Evolutionary conservation across 2,329 filamentous ascomycete species (phyloP), one percentile per base, ranked within the genome.

Genomic region (Fusarium scirpi): DNA sequence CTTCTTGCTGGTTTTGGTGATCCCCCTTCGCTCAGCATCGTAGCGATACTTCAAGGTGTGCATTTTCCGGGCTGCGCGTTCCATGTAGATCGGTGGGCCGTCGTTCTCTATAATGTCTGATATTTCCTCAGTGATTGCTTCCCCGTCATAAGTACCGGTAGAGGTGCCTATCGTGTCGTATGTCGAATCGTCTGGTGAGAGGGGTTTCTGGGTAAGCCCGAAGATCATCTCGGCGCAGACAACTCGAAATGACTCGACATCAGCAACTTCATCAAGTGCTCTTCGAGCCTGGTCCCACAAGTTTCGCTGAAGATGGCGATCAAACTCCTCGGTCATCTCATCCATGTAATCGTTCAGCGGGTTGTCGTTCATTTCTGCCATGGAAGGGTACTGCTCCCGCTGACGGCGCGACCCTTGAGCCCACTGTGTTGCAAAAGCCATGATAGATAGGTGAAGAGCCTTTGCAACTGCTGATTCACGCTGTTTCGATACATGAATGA

Each of bases 361-460:
- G 2, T 44, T 48, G 3, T 65, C 61, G 10, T 43, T 18, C 5
- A 52, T 30, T 3, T 40, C 29, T 6, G 22, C 61, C 10, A 41
- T 43, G 9, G 62, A 65, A 6, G 34, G 34, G n/a, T 65, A 65
- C 13, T 25, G 43, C 25, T 65, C 62, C 18, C 41, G 59, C 15
- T 65, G 47, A 1, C 62, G 62, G 3, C 47, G 43, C 6, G 62
- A 65, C 4, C 76, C 76, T 48, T 83, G 82, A 1, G 82, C 78
- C 83, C 85, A 86, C 55, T 87, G 85, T 0, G 83, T 83, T 2
- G 85, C 83, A 68, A 86, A 87, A 0, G 85, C 82, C 78, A 86
- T 82, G 46, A 87, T 85, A 1, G 80, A 79, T 2, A 83, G 69
- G 47, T 86, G 81, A 7, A 87, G 74, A 2, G 84, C 84, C 25